These are phyloP conservation scores for Bipolaris gigantea DNA, from an alignment of 2,329 filamentous ascomycete genomes.

Conservation along the genomic window DNA sequence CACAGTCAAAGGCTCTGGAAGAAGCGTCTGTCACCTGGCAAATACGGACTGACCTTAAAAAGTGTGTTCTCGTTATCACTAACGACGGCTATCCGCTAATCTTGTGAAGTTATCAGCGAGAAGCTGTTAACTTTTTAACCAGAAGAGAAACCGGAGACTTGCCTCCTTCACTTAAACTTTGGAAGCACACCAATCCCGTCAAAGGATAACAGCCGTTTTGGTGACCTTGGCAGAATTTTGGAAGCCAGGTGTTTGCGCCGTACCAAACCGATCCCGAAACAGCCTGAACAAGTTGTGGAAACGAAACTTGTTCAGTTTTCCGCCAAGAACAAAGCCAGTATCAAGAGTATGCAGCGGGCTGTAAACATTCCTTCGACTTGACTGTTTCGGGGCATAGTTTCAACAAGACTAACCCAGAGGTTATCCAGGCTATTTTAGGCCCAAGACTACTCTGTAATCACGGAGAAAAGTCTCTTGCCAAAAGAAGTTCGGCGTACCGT, in stretches of 20 bases:
- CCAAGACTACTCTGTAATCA: constrained; percentile 36
- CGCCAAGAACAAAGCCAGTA: constrained; percentile 34
- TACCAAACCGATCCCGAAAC: constrained; percentile 46
- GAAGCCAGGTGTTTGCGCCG: constrained; percentile 49
- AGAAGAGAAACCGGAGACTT: constrained; percentile 11
- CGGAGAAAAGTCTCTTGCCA: background rate
- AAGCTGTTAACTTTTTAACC: constrained; percentile 15
- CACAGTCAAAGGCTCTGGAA: background rate
- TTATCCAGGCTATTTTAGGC: constrained; percentile 22
- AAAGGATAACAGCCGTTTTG: constrained; percentile 29
- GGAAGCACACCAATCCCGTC: constrained; percentile 41
- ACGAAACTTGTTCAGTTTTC: constrained; percentile 37
- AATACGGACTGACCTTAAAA: constrained; percentile 4
- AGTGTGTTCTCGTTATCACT: background rate
- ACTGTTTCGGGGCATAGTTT: constrained; percentile 11
- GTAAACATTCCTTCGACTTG: constrained; percentile 10
- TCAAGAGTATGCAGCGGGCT: constrained; percentile 2
- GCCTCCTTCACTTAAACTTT: constrained; percentile 7
- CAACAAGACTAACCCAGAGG: constrained; percentile 9
- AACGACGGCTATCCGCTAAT: background rate
- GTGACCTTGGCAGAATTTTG: constrained; percentile 22
- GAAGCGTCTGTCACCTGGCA: background rate
- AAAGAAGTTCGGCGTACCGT: background rate
- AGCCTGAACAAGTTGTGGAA: constrained; percentile 39
- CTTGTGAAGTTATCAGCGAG: constrained; percentile 15